Evolutionary conservation across 192 early-diverging fungal genomes (phyloP), one percentile per base, ranked within the genome.

Genomic region (Entomortierella parvispora): DNA sequence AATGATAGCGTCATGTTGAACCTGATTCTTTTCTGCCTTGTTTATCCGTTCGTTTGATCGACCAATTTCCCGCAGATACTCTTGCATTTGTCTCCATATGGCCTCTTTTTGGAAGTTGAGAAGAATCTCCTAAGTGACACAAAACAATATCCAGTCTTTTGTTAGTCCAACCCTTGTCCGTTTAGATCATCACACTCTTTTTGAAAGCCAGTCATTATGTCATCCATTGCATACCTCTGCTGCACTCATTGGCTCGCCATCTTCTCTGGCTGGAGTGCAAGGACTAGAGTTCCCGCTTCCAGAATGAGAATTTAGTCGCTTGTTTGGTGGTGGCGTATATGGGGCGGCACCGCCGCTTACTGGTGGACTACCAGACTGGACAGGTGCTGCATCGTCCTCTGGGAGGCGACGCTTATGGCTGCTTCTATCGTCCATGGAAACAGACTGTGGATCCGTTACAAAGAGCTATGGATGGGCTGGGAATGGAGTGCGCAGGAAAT

Each of bases 81-180:
- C 87, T 84, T 85, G 84, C 66, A 89, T 88, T 54, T 89, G 86
- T 22, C 88, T 69, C 84, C 85, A 90, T 45, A 90, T 90, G 40
- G 88, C 88, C 11, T 90, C 88, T 60, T 90, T 90, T 78, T 89
- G 88, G 61, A 87, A 90, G 49, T 67, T 72, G 25, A 72, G 56
- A 18, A 72, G 34, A 7, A 72, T 62, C 22, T 62, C 62, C 70
- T 72, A 72, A 17, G 2, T 12, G 33, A 12, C 5, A 28, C 7
- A 11, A 32, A 3, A 52, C 14, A 37, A 63, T 10, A 40, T 33
- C 4, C 15, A 58, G 49, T 1, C 15, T n/a, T n/a, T n/a, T n/a
- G n/a, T n/a, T n/a, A n/a, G n/a, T n/a, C n/a, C n/a, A n/a, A n/a
- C n/a, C n/a, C n/a, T n/a, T n/a, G n/a, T n/a, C n/a, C n/a, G n/a